A percentile compares a stretch with the other conserved stretches of the same genome.
Conservation (phyloP, 768 basidiomycete genomes). For the Coprinopsis strossmayeri region DNA sequence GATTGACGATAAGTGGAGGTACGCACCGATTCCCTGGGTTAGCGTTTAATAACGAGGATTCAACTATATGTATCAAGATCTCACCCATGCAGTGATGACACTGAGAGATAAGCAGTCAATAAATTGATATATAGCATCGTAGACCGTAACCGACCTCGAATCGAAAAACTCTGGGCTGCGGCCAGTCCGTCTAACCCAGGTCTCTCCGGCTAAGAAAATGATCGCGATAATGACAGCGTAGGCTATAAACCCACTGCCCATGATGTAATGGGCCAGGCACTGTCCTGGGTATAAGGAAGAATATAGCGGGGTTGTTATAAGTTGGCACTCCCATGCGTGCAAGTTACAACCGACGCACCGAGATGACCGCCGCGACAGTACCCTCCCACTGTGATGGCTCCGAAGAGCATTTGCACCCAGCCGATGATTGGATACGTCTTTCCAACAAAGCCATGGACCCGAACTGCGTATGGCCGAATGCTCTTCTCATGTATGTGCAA, state of each 20-base stretch:
- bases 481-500: slow-evolving; percentile 81
- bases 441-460: slow-evolving; percentile 71
- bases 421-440: slow-evolving; percentile 79
- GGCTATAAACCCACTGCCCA: slow-evolving; percentile 87
- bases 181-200: slow-evolving; percentile 65
- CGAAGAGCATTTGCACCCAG: slow-evolving; percentile 89
- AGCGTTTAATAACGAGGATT: not conserved
- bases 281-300: slow-evolving; percentile 39
- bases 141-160: slow-evolving; percentile 48
- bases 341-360: slow-evolving; percentile 23
- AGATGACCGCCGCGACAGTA: slow-evolving; percentile 77
- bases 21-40: slow-evolving; percentile 51
- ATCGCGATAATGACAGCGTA: slow-evolving; percentile 81
- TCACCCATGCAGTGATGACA: slow-evolving; percentile 49
- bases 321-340: not conserved
- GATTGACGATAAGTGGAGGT: not conserved
- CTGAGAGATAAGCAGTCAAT: slow-evolving; percentile 12
- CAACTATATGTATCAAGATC: not conserved
- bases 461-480: slow-evolving; percentile 64
- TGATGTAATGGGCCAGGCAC: slow-evolving; percentile 85
- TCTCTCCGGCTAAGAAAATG: slow-evolving; percentile 68
- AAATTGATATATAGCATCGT: no score
- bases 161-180: slow-evolving; percentile 84
- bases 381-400: slow-evolving; percentile 63
- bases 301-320: not conserved